Evolutionary conservation across 2,329 filamentous ascomycete species (phyloP).

Genomic region (Sclerotinia glacialis): DNA sequence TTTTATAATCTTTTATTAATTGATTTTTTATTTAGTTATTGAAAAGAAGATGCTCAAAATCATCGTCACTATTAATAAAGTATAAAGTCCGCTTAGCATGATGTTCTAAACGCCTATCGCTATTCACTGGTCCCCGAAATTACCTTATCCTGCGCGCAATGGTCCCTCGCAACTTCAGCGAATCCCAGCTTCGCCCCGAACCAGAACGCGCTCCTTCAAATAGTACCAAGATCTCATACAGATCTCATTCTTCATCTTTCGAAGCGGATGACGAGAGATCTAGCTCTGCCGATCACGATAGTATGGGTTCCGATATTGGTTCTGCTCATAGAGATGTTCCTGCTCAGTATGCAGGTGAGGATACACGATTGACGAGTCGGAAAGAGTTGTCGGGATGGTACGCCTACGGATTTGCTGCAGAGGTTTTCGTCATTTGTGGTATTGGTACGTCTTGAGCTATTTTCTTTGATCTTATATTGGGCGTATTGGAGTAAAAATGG

Average conservation of each 20-base stretch:
- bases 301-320: slow-evolving; percentile 40
- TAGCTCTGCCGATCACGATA: slow-evolving; percentile 36
- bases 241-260: slow-evolving; percentile 59
- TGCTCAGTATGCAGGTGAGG: slow-evolving; percentile 71
- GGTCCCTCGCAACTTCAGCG: slow-evolving; percentile 30
- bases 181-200: slow-evolving; percentile 28
- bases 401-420: slow-evolving; percentile 91
- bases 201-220: slow-evolving; percentile 34
- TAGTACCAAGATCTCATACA: slow-evolving; percentile 52
- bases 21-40: too few species aligned
- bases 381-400: slow-evolving; percentile 95
- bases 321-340: slow-evolving; percentile 35
- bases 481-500: neutral
- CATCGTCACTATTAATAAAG: neutral
- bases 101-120: slow-evolving; percentile 21
- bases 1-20: neutral
- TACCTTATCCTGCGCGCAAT: slow-evolving; percentile 26
- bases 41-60: slow-evolving; percentile 7
- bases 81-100: slow-evolving; percentile 1
- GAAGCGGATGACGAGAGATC: slow-evolving; percentile 70
- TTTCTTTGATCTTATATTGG: slow-evolving; percentile 5
- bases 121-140: slow-evolving; percentile 14
- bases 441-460: slow-evolving; percentile 57
- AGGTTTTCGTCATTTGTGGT: slow-evolving; percentile 93
- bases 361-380: slow-evolving; percentile 79